Conservation (phyloP, 495 filamentous ascomycete species). For the Paragyromitra xinjiangensis region DNA sequence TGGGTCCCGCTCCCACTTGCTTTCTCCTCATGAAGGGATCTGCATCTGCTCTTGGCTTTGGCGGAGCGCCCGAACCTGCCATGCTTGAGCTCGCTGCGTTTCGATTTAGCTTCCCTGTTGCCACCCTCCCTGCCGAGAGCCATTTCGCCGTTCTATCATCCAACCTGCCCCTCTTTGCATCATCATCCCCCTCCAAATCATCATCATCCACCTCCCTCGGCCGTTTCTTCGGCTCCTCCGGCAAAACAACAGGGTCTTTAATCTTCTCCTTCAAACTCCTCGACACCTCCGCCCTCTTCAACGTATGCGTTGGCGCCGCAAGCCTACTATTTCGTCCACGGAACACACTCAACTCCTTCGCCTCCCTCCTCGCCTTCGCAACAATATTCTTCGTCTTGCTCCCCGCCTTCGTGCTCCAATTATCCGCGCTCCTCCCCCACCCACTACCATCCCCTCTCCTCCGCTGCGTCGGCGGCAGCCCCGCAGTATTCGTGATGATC, state of each 20-base stretch:
- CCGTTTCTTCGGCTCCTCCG: conserved; percentile 62
- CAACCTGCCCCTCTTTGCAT: conserved; percentile 75
- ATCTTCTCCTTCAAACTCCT: conserved; percentile 42
- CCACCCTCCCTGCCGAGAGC: conserved; percentile 30
- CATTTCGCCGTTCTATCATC: conserved; percentile 28
- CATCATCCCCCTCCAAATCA: conserved; percentile 89
- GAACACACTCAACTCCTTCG: conserved; percentile 53
- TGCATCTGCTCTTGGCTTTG: conserved; percentile 7
- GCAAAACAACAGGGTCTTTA: conserved; percentile 19
- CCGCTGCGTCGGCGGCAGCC: conserved; percentile 43
- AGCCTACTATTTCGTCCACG: conserved; percentile 46
- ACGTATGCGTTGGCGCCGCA: conserved; percentile 43
- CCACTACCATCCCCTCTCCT: conserved; percentile 43
- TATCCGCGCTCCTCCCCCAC: conserved; percentile 41
- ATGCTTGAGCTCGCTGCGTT: background rate
- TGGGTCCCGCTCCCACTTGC: background rate
- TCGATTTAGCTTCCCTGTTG: conserved; percentile 13
- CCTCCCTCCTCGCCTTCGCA: conserved; percentile 50
- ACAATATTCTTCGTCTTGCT: conserved; percentile 57
- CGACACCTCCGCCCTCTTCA: conserved; percentile 36
- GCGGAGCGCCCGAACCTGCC: background rate
- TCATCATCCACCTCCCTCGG: conserved; percentile 60
- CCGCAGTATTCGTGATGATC: conserved; percentile 40
- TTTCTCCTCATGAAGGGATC: conserved; percentile 43
- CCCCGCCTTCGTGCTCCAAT: conserved; percentile 48